These are phyloP conservation scores for Lentinula boryana DNA, from an alignment of 768 basidiomycete genomes.

Conservation along the genomic window DNA sequence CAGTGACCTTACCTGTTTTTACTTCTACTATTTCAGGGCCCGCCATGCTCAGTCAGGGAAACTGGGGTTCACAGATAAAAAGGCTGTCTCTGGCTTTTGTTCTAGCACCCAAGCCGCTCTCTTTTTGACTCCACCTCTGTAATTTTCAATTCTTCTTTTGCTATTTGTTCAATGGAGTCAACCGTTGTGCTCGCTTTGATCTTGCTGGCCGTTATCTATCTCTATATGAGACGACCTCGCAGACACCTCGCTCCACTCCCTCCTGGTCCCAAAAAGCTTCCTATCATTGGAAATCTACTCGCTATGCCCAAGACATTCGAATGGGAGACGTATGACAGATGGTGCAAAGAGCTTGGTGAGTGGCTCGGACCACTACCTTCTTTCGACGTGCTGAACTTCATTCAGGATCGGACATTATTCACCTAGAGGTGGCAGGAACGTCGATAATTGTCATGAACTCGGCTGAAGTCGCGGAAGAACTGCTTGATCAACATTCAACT, in stretches of 20 bases:
- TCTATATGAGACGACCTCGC: background rate
- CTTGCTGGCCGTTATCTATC: background rate
- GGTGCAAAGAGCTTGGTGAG: constrained; percentile 12
- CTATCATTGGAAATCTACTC: constrained; percentile 41
- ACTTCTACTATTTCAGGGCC: background rate
- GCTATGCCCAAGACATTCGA: constrained; percentile 39
- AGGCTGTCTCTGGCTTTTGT: background rate
- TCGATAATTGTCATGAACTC: constrained; percentile 26
- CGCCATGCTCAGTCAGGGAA: background rate
- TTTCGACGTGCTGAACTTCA: no score
- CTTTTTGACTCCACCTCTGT: background rate
- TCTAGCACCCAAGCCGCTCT: no score
- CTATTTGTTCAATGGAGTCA: background rate
- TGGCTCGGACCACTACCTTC: background rate
- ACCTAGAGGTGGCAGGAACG: constrained; percentile 18
- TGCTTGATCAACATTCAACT: constrained; percentile 27
- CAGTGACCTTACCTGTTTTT: background rate
- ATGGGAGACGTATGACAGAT: constrained; percentile 10
- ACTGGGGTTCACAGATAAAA: background rate
- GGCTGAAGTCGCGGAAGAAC: constrained; percentile 22
- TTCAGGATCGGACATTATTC: constrained; percentile 20
- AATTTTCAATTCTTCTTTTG: background rate
- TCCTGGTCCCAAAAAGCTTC: constrained; percentile 39
- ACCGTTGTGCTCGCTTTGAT: background rate
- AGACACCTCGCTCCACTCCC: constrained; percentile 21